Percentiles rank a stretch among this genome's conserved stretches.
These are phyloP conservation scores for Alternaria gaisen DNA, from an alignment of 2,329 filamentous ascomycete genomes.

Conservation along the genomic window DNA sequence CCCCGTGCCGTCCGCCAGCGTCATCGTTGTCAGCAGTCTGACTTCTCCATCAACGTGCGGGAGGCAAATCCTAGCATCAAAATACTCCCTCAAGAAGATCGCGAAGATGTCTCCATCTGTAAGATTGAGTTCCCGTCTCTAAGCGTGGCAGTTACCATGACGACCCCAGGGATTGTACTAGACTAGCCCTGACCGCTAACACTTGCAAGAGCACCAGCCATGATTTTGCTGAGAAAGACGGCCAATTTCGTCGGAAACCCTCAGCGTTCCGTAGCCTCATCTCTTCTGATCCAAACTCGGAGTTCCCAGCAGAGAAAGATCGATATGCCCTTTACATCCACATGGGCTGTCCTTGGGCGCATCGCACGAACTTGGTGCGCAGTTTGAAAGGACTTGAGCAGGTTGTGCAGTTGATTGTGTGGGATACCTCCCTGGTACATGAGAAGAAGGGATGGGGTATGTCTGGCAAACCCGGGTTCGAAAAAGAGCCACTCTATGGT, in stretches of 20 bases:
- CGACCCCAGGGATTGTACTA: not conserved
- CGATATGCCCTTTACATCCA: constrained; percentile 72
- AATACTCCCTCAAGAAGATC: not conserved
- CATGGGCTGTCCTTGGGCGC: constrained; percentile 70
- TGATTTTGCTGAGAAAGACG: constrained; percentile 54
- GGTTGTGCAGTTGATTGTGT: constrained; percentile 59
- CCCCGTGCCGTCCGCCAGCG: not conserved
- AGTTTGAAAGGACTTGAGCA: constrained; percentile 61
- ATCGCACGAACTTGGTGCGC: constrained; percentile 59
- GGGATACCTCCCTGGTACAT: constrained; percentile 46
- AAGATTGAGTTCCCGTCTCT: not conserved
- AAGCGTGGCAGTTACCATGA: not conserved
- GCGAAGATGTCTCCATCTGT: not conserved
- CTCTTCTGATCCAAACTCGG: constrained; percentile 59
- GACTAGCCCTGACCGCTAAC: not conserved
- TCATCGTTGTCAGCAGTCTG: not conserved
- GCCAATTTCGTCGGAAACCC: constrained; percentile 65
- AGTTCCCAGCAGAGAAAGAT: constrained; percentile 66
- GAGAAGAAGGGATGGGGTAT: constrained; percentile 39
- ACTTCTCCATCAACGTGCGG: not conserved
- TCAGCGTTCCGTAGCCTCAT: constrained; percentile 65
- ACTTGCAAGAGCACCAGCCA: not conserved
- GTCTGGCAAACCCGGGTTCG: constrained; percentile 23
- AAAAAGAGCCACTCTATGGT: constrained; percentile 11
- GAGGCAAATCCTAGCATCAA: not conserved